Percentiles rank a stretch among this genome's conserved stretches.
These are phyloP conservation scores for Tephrocybe sp. DNA, from an alignment of 768 basidiomycete species.

Conservation along the genomic window DNA sequence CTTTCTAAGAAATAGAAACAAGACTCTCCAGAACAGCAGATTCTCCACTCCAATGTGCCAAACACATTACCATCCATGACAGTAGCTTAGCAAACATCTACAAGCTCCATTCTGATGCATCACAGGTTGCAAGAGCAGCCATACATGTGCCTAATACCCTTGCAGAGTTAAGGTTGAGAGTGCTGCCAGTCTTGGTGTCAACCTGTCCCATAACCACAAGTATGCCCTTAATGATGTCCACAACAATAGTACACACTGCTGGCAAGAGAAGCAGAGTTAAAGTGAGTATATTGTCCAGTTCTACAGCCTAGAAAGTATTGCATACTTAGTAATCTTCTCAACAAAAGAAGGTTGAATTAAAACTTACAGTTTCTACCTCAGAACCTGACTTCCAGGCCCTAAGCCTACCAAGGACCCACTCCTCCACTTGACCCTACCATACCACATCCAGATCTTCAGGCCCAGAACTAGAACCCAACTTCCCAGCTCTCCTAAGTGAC, in stretches of 20 bases:
- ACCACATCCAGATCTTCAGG: too few relatives aligned
- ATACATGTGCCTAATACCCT: constrained; percentile 67
- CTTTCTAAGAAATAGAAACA: constrained; percentile 43
- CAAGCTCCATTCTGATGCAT: constrained; percentile 45
- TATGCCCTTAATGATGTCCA: constrained; percentile 42
- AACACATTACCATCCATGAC: constrained; percentile 45
- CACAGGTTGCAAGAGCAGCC: constrained; percentile 45
- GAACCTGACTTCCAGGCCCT: too few relatives aligned
- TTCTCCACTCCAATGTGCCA: constrained; percentile 59
- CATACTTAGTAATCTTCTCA: background rate
- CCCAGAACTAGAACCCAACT: too few relatives aligned
- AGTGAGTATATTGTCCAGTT: too few relatives aligned
- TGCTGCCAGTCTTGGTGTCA: constrained; percentile 23
- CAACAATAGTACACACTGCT: constrained; percentile 39
- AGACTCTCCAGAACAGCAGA: constrained; percentile 55
- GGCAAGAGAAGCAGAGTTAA: constrained; percentile 44
- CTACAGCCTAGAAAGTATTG: too few relatives aligned
- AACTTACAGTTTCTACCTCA: too few relatives aligned
- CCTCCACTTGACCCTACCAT: too few relatives aligned
- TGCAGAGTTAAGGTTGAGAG: constrained; percentile 33
- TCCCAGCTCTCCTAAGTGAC: too few relatives aligned
- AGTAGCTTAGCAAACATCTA: constrained; percentile 39
- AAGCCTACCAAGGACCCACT: too few relatives aligned
- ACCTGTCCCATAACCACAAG: constrained; percentile 24
- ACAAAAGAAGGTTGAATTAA: too few relatives aligned